phyloP scores from a whole-genome alignment of 345 rosid genomes.

The Iberis pinnata region DNA sequence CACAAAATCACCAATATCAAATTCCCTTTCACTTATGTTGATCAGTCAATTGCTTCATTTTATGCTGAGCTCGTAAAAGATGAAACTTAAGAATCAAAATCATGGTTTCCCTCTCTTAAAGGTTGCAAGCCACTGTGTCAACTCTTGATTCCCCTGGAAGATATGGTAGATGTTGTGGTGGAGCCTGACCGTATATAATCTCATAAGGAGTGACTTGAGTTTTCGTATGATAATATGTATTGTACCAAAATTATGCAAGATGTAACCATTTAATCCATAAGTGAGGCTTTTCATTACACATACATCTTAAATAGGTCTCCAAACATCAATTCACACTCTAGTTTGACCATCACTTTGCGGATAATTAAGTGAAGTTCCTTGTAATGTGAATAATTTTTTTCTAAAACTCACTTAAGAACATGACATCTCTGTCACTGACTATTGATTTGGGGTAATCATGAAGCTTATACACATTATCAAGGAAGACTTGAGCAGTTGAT shows the following conservation, averaged over 20 bases:
- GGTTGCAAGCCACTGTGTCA: background rate
- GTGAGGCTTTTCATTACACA: background rate
- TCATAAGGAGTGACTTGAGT: background rate
- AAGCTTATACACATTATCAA: background rate
- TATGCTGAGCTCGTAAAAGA: background rate
- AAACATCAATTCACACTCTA: background rate
- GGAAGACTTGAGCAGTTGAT: background rate
- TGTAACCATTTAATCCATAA: background rate
- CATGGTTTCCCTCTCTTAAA: background rate
- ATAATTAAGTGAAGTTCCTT: background rate
- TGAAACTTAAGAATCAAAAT: too few relatives aligned
- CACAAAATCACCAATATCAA: background rate
- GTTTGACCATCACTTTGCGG: background rate
- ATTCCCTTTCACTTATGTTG: accelerated
- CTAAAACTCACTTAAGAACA: background rate
- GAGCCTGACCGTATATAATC: background rate
- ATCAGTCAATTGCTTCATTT: background rate
- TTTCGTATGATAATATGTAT: background rate
- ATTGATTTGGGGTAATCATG: background rate
- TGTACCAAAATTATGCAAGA: background rate
- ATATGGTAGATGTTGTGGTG: background rate
- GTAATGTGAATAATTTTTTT: background rate
- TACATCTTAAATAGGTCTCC: background rate
- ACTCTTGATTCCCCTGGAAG: background rate
- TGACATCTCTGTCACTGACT: background rate